These are phyloP conservation scores for Ophiocordyceps polyrhachis-furcata DNA, from an alignment of 2,329 filamentous ascomycete genomes.

Conservation along the genomic window DNA sequence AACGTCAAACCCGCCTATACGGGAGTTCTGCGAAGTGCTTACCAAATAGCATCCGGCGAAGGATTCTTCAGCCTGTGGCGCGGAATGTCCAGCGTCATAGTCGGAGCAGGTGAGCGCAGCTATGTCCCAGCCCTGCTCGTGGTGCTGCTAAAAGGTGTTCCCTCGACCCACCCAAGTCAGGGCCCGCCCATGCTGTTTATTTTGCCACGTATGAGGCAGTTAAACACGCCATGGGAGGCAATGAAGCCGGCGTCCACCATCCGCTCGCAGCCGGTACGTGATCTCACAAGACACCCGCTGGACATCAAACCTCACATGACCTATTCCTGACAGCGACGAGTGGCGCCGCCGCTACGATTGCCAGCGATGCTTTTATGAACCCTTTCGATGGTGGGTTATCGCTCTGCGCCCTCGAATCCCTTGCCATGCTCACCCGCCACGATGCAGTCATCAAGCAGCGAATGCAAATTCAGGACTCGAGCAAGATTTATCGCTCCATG, in stretches of 20 bases:
- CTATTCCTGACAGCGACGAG: slow-evolving; percentile 53
- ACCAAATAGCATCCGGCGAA: slow-evolving; percentile 79
- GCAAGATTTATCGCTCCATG: slow-evolving; percentile 67
- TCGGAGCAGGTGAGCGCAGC: slow-evolving; percentile 60
- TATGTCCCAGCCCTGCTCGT: background rate
- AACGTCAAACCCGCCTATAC: slow-evolving; percentile 65
- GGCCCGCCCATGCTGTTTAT: slow-evolving; percentile 92
- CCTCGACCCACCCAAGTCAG: slow-evolving; percentile 24
- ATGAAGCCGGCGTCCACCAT: slow-evolving; percentile 72
- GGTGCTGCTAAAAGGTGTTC: slow-evolving; percentile 6
- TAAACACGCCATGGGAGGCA: slow-evolving; percentile 90
- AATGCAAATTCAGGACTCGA: slow-evolving; percentile 96
- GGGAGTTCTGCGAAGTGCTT: slow-evolving; percentile 79
- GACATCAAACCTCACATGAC: background rate
- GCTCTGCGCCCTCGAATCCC: background rate
- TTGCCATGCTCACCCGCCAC: background rate
- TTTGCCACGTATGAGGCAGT: slow-evolving; percentile 97
- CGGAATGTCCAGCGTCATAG: slow-evolving; percentile 87
- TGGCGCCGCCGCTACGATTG: slow-evolving; percentile 87
- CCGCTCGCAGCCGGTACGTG: slow-evolving; percentile 72
- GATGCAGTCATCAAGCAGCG: slow-evolving; percentile 90
- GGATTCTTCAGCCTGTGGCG: slow-evolving; percentile 86
- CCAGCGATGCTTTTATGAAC: slow-evolving; percentile 97
- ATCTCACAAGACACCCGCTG: background rate
- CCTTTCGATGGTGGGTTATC: slow-evolving; percentile 75